Percentiles rank a stretch among this genome's conserved stretches.
These are phyloP conservation scores for Boletus smithii DNA, from an alignment of 1,284 basidiomycete species.

Conservation along the genomic window DNA sequence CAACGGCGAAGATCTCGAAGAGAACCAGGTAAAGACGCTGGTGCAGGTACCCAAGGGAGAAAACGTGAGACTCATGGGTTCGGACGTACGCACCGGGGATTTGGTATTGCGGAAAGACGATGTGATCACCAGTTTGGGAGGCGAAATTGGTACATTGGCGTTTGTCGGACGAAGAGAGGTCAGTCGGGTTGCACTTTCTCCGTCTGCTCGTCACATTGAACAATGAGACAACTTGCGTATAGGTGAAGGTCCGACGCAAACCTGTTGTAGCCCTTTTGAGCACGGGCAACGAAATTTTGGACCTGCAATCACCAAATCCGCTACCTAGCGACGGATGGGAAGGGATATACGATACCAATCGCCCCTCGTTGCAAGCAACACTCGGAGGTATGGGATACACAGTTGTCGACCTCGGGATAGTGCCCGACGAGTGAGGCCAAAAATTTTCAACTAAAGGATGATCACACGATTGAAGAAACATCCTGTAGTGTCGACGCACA, in stretches of 20 bases:
- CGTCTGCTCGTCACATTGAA: not conserved
- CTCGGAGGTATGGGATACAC: slow-evolving; percentile 72
- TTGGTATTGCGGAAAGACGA: slow-evolving; percentile 65
- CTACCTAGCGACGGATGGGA: slow-evolving; percentile 52
- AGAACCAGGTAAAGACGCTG: slow-evolving; percentile 65
- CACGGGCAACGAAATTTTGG: slow-evolving; percentile 81
- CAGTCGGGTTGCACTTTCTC: not conserved
- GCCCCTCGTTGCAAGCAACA: slow-evolving; percentile 71
- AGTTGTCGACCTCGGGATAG: slow-evolving; percentile 81
- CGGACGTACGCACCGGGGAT: slow-evolving; percentile 69
- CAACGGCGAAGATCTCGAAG: slow-evolving; percentile 58
- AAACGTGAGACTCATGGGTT: slow-evolving; percentile 72
- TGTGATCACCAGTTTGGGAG: slow-evolving; percentile 62
- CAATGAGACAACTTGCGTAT: not conserved
- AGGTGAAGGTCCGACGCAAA: slow-evolving; percentile 68
- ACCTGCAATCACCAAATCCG: slow-evolving; percentile 49
- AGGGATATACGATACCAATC: slow-evolving; percentile 80
- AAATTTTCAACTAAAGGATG: not conserved
- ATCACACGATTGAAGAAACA: slow-evolving; percentile 2
- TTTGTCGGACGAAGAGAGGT: slow-evolving; percentile 77
- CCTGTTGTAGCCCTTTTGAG: slow-evolving; percentile 78
- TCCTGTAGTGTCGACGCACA: slow-evolving; percentile 57
- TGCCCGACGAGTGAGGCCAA: slow-evolving; percentile 56
- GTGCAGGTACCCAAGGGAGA: slow-evolving; percentile 63
- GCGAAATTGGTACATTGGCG: slow-evolving; percentile 81